Percentiles rank a stretch among this genome's conserved stretches.
phyloP scores from a whole-genome alignment of 257 asterid species.

The Penstemon newberryi region DNA sequence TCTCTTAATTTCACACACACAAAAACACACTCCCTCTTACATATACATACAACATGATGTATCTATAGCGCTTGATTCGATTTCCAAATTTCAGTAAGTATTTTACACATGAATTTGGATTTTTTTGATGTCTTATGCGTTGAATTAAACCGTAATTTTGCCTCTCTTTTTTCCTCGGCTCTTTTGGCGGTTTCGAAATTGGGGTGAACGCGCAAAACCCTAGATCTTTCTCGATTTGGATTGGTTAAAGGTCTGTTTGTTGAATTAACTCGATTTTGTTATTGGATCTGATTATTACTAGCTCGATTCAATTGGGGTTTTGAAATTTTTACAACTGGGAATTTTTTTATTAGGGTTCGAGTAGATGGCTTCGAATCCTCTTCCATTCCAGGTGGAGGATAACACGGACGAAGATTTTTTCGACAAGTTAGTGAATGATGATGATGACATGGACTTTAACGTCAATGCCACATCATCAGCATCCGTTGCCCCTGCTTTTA shows the following conservation, averaged over 20 bases:
- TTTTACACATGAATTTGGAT: constrained; percentile 21
- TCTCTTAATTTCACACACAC: constrained; percentile 29
- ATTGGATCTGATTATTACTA: constrained; percentile 53
- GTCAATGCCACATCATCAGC: constrained; percentile 37
- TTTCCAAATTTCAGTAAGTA: constrained; percentile 55
- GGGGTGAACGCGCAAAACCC: constrained; percentile 45
- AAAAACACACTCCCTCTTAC: constrained; percentile 22
- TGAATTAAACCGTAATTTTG: constrained; percentile 30
- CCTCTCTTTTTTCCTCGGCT: constrained; percentile 22
- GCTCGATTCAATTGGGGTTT: constrained; percentile 45
- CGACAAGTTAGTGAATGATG: constrained; percentile 87
- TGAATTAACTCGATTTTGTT: constrained; percentile 32
- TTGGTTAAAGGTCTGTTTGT: constrained; percentile 20
- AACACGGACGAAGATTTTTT: constrained; percentile 92
- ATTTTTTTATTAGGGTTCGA: constrained; percentile 38
- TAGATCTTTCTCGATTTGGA: constrained; percentile 57
- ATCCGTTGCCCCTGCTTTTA: constrained; percentile 28
- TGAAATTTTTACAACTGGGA: constrained; percentile 30
- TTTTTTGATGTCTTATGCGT: constrained; percentile 23
- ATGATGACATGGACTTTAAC: constrained; percentile 56
- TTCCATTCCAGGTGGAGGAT: constrained; percentile 97
- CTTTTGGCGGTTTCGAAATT: constrained; percentile 21
- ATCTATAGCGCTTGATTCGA: constrained; percentile 28
- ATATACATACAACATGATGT: constrained; percentile 23
- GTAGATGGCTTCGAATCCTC: constrained; percentile 88